Evolutionary conservation across 352 stramenopile species (phyloP), one percentile per base, ranked within the genome.

Genomic region (Phytopythium cucurbitacearum): DNA sequence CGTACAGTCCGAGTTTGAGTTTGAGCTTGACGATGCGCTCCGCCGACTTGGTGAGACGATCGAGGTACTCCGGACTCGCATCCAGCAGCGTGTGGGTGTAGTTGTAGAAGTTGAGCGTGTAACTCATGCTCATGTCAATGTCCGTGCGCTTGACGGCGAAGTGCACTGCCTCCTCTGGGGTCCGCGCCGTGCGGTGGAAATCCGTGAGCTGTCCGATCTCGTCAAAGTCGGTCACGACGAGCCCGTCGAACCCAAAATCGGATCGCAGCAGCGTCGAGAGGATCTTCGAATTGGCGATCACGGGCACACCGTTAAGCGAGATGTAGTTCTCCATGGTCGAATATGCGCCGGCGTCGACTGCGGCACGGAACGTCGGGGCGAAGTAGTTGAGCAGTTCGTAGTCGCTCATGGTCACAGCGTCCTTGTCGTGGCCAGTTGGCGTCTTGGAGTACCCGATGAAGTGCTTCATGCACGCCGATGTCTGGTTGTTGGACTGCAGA

Each of bases 271-370:
- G 53, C 41, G 89, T 73, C n/a, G 74, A 59, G 28, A 97, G 59
- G 42, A 94, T 83, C 41, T 84, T 79, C 11, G 67, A 69, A 45
- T 91, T 98, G 13, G 77, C 75, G 5, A 96, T 81, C 7, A 97
- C 86, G 0, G 94, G 94, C n/a, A 97, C 74, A 6, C 89, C 90
- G 49, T 97, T 97, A 47, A 97, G 56, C 53, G 95, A 93, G 48
- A 90, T 93, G 73, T 98, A 98, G 47, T 63, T 95, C 66, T 97
- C 92, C 95, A 98, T 98, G 2, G 92, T 80, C 0, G 91, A 91
- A 54, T 94, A 71, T 3, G 78, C 80, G 4, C 81, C 84, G 6
- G 93, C 82, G 28, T 83, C 67, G 16, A 95, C 82, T 10, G 86
- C 87, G 1, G 85, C 80, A n/a, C 89, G 53, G 54, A 96, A 97